Evolutionary conservation across 73 alveolate genomes (phyloP), one percentile per base, ranked within the genome.

Genomic region (Diophrys appendiculata): DNA sequence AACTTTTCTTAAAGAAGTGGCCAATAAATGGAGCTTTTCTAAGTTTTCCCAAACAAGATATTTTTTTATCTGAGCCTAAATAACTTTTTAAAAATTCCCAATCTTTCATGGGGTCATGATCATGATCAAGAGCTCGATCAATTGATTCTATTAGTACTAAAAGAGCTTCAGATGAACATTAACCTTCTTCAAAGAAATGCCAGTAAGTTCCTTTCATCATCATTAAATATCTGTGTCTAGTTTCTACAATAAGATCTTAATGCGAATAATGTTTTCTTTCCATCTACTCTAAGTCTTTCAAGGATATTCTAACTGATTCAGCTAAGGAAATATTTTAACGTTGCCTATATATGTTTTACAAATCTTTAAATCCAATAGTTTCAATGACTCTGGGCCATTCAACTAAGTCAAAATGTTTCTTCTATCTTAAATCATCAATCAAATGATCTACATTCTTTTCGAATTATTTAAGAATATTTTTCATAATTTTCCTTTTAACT

Each of bases 191-290:
- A 33, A 67, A 77, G 22, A 29, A 33, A 26, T 77, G 52, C 91
- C 91, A 83, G 65, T 88, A 88, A 54, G 76, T 69, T 3, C 92
- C 90, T 60, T 88, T 88, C 30, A 88, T 75, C 23, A 82, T 89
- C 77, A 82, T 81, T n/a, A 81, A 80, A 68, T 67, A 88, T 72
- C 90, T 83, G 53, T 76, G 78, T 70, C 89, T 83, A 27, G 80
- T 77, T 74, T 88, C 95, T 26, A 54, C 60, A 2, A 71, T 52
- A 56, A 88, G 24, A 22, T 84, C 83, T 53, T 84, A 54, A 54
- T 53, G 77, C 26, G 81, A 33, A 32, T 84, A 72, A 64, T 84
- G 55, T 29, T 77, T 70, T 28, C 55, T 64, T 1, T 29, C 65
- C 1, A 29, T 60, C 13, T 60, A 14, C 32, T 11, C n/a, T 11